These are phyloP conservation scores for Boletus pseudopeckii DNA, from an alignment of 768 basidiomycete genomes.

Conservation along the genomic window DNA sequence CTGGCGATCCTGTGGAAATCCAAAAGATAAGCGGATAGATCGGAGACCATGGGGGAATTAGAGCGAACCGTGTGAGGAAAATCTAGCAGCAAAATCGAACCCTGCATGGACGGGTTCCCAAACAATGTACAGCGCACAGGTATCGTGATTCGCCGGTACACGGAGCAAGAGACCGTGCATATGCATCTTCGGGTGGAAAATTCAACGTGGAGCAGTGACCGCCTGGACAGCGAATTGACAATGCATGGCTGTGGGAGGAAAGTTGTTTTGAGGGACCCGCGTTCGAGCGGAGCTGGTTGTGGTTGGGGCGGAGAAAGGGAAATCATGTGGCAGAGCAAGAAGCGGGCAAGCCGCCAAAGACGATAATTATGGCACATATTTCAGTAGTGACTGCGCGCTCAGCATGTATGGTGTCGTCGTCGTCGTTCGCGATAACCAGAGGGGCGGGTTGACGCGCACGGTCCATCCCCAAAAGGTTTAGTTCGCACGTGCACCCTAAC, in stretches of 20 bases:
- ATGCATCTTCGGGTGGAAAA: neutral
- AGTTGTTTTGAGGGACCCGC: no score
- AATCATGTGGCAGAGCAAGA: slow-evolving; percentile 23
- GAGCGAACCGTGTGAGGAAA: slow-evolving; percentile 2
- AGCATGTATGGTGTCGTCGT: slow-evolving; percentile 16
- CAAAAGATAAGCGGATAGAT: neutral
- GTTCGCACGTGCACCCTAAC: slow-evolving; percentile 34
- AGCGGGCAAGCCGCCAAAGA: slow-evolving; percentile 10
- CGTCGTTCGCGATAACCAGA: slow-evolving; percentile 16
- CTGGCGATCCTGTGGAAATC: neutral
- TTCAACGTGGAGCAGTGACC: no score
- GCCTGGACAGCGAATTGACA: neutral
- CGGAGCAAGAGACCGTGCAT: neutral
- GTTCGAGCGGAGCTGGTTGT: slow-evolving; percentile 36
- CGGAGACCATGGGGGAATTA: neutral
- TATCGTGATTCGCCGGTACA: neutral
- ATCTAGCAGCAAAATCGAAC: neutral
- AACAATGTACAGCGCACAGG: neutral
- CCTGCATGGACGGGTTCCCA: neutral
- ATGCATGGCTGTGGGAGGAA: no score
- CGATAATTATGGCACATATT: slow-evolving; percentile 28
- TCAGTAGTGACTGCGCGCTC: neutral
- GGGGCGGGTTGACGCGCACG: slow-evolving; percentile 20
- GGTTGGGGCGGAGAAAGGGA: slow-evolving; percentile 35
- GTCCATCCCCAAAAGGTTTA: slow-evolving; percentile 27